Base-by-base conservation (phyloP, 805 yeast species). In the Candida insectorum region DNA sequence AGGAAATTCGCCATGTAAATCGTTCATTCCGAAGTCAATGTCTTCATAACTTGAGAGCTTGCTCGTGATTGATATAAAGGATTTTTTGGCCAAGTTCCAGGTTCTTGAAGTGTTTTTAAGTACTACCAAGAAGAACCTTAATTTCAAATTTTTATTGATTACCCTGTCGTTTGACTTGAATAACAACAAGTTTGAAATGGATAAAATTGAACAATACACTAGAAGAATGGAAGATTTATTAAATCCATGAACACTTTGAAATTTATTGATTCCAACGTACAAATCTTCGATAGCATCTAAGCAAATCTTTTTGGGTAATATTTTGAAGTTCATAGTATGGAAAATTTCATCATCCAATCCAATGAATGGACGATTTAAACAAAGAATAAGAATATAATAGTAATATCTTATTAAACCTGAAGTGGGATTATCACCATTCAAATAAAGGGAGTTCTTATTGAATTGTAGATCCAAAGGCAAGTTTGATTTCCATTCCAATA, bases 311-410 rank as follows among this genome's bases (percentile, higher is more conserved):
- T 54, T 48, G 0, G 73, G 71, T 16, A 27, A 18, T 10, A 33
- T 15, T 4, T 18, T 23, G 14, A 20, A 33, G 28, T 26, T 34
- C 18, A 6, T 18, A 5, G 18, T 16, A 4, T 59, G 47, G 24
- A 59, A 51, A 17, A 45, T 43, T 13, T 45, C 45, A 18, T 44
- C 48, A 14, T 45, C 49, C 11, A 65, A 46, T 3, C 74, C 78
- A 25, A 77, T 67, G 44, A 78, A 77, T 2, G 82, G 83, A 26
- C 79, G 60, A 46, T 78, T 78, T 33, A 78, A 64, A 36, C 83
- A 77, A n/a, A 79, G 56, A 12, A 73, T 52, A 2, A 76, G 69
- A 28, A 79, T 69, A 47, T 78, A 79, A 49, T 78, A 79, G 45
- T 74, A 75, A 45, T 73, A 76, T 47, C 76, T 60, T 28, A 77